Conservation (phyloP, 78 protist genomes). For the Dictyostelium citrinum region DNA sequence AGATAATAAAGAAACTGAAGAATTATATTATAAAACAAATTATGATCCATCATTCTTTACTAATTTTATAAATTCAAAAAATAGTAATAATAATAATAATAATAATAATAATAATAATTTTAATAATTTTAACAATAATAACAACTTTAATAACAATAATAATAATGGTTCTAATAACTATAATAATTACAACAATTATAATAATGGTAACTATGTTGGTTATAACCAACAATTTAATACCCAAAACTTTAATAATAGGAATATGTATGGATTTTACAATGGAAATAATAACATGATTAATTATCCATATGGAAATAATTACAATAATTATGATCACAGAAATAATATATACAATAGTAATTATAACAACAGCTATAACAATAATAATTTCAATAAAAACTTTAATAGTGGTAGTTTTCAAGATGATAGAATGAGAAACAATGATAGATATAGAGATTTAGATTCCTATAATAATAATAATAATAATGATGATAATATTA, state of each 20-base stretch:
- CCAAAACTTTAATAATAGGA: background rate
- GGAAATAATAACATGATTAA: background rate
- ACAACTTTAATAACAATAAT: background rate
- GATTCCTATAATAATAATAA: background rate
- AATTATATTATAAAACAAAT: background rate
- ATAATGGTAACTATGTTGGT: background rate
- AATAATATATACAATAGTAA: background rate
- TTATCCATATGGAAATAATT: background rate
- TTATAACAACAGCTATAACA: background rate
- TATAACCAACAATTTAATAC: background rate
- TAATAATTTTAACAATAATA: background rate
- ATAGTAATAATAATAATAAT: background rate
- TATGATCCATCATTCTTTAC: background rate
- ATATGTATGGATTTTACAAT: background rate
- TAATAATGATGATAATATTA: background rate
- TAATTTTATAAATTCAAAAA: background rate
- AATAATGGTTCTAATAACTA: background rate
- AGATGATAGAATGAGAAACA: background rate
- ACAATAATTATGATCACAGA: background rate
- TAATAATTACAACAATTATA: background rate
- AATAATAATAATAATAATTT: background rate
- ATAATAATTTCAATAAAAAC: background rate
- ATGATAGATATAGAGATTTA: conserved; percentile 7
- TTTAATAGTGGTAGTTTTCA: background rate
- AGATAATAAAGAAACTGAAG: background rate